These are phyloP conservation scores for Juncus effusus DNA, from an alignment of 176 grass and related monocot species.

Conservation along the genomic window DNA sequence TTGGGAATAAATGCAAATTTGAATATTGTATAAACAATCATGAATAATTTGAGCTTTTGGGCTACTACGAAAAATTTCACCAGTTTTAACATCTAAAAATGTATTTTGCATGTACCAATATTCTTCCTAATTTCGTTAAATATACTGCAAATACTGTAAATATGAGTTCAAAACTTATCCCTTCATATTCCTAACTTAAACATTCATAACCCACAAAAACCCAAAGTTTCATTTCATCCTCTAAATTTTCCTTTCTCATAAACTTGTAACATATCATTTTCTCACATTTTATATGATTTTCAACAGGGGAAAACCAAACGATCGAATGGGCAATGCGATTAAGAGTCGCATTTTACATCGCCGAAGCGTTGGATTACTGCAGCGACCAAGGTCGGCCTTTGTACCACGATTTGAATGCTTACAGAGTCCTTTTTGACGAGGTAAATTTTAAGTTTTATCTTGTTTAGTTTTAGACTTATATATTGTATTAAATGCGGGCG, in stretches of 20 bases:
- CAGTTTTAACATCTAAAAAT: too few species aligned
- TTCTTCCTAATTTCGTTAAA: too few species aligned
- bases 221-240: slow-evolving; percentile 13
- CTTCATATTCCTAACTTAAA: too few species aligned
- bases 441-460: slow-evolving; percentile 30
- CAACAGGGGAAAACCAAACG: slow-evolving; percentile 94
- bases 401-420: slow-evolving; percentile 95
- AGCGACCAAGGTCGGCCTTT: slow-evolving; percentile 59
- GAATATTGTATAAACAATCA: too few species aligned
- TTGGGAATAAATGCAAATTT: too few species aligned
- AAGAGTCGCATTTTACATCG: slow-evolving; percentile 83
- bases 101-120: too few species aligned
- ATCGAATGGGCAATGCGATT: slow-evolving; percentile 99
- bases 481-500: slow-evolving; percentile 3
- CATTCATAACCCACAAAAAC: neutral
- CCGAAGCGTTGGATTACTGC: slow-evolving; percentile 84
- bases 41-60: too few species aligned
- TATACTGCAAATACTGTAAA: too few species aligned
- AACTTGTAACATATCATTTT: neutral
- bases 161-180: too few species aligned
- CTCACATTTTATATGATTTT: slow-evolving; percentile 22
- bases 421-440: slow-evolving; percentile 90
- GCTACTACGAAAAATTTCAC: too few species aligned
- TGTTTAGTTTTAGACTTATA: slow-evolving; percentile 15
- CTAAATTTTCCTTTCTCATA: neutral